Conservation (phyloP, 2,329 filamentous ascomycete species). For the Boeremia exigua region DNA sequence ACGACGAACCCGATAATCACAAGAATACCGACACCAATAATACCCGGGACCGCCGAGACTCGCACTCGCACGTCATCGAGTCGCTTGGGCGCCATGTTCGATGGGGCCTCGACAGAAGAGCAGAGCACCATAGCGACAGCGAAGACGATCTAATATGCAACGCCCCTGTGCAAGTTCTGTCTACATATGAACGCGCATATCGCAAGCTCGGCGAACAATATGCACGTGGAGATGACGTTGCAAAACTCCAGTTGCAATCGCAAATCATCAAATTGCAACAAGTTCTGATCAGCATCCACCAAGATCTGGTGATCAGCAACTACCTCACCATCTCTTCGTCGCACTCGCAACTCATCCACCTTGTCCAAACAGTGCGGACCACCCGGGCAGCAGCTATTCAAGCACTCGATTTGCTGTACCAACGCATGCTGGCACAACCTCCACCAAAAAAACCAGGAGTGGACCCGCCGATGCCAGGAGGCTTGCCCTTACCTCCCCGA, state of each 20-base stretch:
- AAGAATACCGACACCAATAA: constrained; percentile 1
- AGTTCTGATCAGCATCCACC: constrained; percentile 36
- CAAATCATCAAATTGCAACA: constrained; percentile 44
- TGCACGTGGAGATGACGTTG: constrained; percentile 40
- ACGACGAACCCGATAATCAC: constrained; percentile 18
- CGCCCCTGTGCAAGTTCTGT: constrained; percentile 30
- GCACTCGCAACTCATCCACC: constrained; percentile 36
- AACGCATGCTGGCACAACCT: constrained; percentile 30
- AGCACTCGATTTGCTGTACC: constrained; percentile 36
- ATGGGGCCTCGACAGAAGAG: constrained; percentile 20
- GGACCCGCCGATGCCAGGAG: constrained; percentile 23
- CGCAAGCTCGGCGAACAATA: constrained; percentile 38
- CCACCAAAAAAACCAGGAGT: constrained; percentile 12
- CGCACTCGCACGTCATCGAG: constrained; percentile 22
- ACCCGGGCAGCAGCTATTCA: constrained; percentile 37
- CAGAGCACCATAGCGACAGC: constrained; percentile 29
- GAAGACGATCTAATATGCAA: constrained; percentile 38
- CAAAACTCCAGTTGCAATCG: constrained; percentile 39
- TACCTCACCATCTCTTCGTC: constrained; percentile 31
- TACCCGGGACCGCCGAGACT: constrained; percentile 22
- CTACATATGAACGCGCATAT: constrained; percentile 40
- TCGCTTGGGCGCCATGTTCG: constrained; percentile 15
- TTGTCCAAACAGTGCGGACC: constrained; percentile 36
- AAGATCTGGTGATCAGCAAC: constrained; percentile 33
- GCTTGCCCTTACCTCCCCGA: constrained; percentile 19